A percentile compares a stretch with the other conserved stretches of the same genome.
Evolutionary conservation across 2,329 filamentous ascomycete species (phyloP).

Genomic region (Epicoccum sorghinum): DNA sequence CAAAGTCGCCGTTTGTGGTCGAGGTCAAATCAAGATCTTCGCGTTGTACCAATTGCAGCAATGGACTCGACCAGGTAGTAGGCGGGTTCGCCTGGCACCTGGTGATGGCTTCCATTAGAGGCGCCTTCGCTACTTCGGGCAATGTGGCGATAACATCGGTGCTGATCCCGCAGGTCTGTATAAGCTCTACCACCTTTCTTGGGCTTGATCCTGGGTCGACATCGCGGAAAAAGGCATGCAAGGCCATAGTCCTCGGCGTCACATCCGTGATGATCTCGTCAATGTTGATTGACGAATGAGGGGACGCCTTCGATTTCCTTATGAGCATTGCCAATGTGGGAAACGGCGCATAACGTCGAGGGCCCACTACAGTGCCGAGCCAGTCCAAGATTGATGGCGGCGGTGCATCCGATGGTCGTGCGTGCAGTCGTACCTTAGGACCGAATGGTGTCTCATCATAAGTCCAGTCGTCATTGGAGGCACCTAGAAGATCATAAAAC

Average conservation of each 20-base stretch:
- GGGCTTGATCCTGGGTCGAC: slow-evolving; percentile 47
- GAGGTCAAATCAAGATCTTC: slow-evolving; percentile 70
- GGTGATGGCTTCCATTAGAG: slow-evolving; percentile 83
- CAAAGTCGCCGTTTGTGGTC: slow-evolving; percentile 23
- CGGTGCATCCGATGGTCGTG: slow-evolving; percentile 52
- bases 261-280: slow-evolving; percentile 41
- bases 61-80: slow-evolving; percentile 71
- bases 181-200: slow-evolving; percentile 72
- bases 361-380: slow-evolving; percentile 42
- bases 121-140: slow-evolving; percentile 81
- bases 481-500: slow-evolving; percentile 67
- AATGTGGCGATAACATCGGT: slow-evolving; percentile 75
- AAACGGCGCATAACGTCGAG: slow-evolving; percentile 40
- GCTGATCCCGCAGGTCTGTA: slow-evolving; percentile 73
- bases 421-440: slow-evolving; percentile 33
- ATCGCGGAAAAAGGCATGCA: slow-evolving; percentile 70
- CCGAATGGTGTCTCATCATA: slow-evolving; percentile 60
- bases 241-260: slow-evolving; percentile 66
- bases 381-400: slow-evolving; percentile 67
- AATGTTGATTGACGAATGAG: slow-evolving; percentile 45
- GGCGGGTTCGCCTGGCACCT: slow-evolving; percentile 84
- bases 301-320: slow-evolving; percentile 45
- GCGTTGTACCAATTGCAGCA: slow-evolving; percentile 78
- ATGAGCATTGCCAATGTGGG: slow-evolving; percentile 47
- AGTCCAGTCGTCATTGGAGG: slow-evolving; percentile 58